Conservation (phyloP, 2,329 filamentous ascomycete genomes). For the Xenosphaeropsis pyriputrescens region DNA sequence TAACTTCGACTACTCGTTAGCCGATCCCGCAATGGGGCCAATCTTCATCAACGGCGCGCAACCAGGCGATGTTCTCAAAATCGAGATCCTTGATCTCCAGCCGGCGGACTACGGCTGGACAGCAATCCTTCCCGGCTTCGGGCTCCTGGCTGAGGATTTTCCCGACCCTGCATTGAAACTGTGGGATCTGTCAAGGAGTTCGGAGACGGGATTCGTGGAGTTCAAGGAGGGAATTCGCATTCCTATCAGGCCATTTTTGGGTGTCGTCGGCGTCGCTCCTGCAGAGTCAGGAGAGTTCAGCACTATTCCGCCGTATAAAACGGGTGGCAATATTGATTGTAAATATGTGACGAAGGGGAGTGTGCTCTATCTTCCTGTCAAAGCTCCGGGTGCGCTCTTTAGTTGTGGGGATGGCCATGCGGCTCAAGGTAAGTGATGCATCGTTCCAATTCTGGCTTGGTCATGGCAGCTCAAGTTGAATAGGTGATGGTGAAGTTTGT, state of each 20-base stretch:
- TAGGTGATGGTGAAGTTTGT: conserved; percentile 34
- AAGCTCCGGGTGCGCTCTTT: conserved; percentile 32
- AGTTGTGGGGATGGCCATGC: conserved; percentile 39
- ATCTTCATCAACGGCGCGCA: conserved; percentile 31
- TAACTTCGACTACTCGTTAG: conserved; percentile 23
- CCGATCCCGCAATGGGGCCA: conserved; percentile 34
- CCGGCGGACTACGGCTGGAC: conserved; percentile 35
- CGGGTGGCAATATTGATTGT: conserved; percentile 40
- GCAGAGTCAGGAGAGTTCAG: conserved; percentile 26
- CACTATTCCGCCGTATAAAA: conserved; percentile 33
- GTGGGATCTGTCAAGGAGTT: conserved; percentile 25
- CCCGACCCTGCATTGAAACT: conserved; percentile 28
- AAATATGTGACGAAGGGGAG: conserved; percentile 30
- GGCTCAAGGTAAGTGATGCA: conserved; percentile 22
- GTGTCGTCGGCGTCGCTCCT: conserved; percentile 34
- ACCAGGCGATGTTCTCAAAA: conserved; percentile 34
- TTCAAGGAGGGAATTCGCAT: conserved; percentile 32
- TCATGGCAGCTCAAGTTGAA: no score
- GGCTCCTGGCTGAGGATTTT: conserved; percentile 32
- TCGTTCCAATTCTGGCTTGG: no score
- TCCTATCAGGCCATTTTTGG: conserved; percentile 34
- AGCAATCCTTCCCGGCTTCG: conserved; percentile 32
- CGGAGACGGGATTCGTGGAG: conserved; percentile 21
- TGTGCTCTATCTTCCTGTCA: conserved; percentile 31
- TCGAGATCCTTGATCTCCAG: conserved; percentile 31